Conservation (phyloP, 1,284 basidiomycete species). For the Paramarasmius palmivorus region DNA sequence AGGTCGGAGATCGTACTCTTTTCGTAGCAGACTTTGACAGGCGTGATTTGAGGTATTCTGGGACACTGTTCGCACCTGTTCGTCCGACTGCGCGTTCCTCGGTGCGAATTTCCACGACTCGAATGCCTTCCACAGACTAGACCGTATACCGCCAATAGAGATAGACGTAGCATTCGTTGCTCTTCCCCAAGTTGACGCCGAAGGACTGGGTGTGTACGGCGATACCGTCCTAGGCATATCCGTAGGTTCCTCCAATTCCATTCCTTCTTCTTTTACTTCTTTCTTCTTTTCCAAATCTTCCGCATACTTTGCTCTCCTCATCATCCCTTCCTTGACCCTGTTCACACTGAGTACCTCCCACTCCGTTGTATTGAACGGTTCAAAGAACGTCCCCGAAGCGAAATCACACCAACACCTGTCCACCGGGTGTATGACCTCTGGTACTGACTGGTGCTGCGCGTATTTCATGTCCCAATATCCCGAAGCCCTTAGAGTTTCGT, state of each 20-base stretch:
- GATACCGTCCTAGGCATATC: neutral
- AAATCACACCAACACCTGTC: conserved; percentile 85
- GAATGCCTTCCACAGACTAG: conserved; percentile 9
- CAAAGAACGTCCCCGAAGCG: conserved; percentile 57
- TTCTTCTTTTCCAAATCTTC: conserved; percentile 26
- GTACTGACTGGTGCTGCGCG: conserved; percentile 35
- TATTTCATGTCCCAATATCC: conserved; percentile 13
- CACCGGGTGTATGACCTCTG: conserved; percentile 55
- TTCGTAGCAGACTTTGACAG: conserved; percentile 44
- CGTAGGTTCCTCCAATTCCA: neutral
- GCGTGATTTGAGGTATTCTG: no score
- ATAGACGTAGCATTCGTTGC: neutral
- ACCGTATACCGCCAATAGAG: neutral
- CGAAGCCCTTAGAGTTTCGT: conserved; percentile 35
- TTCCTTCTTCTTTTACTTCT: neutral
- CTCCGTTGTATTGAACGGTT: conserved; percentile 68
- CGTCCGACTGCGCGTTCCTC: neutral
- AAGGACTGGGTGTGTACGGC: neutral
- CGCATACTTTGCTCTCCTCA: conserved; percentile 35
- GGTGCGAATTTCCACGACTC: neutral
- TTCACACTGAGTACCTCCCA: conserved; percentile 70
- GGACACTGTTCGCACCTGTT: no score
- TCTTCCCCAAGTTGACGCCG: neutral
- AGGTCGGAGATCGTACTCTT: conserved; percentile 68
- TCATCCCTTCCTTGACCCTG: conserved; percentile 46